Evolutionary conservation across 2,329 filamentous ascomycete species (phyloP), one percentile per base, ranked within the genome.

Genomic region (Aspergillus spinulosporus): DNA sequence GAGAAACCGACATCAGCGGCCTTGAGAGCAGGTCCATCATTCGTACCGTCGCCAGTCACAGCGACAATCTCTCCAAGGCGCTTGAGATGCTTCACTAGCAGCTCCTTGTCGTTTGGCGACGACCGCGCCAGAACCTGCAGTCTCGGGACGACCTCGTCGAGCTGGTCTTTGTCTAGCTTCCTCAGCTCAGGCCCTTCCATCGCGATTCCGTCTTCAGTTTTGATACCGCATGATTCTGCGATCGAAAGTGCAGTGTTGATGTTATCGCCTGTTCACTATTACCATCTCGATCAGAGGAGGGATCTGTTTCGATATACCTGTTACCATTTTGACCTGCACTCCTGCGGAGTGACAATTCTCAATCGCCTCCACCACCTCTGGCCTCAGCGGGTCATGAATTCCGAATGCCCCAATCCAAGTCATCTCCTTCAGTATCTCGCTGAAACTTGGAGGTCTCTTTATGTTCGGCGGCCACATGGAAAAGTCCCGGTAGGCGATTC

Each of bases 341-440:
- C 88, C 88, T 12, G 88, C 88, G 26, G 79, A 79, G 62, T 86
- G 83, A 59, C 87, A 89, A 66, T 84, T 83, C 57, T 78, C 76
- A 54, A 91, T 88, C 39, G 88, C 88, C 47, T 84, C 81, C 9
- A 83, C 79, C 15, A 90, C 88, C 62, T 87, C 86, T 3, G 82
- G 80, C 54, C 88, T 79, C n/a, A 90, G 82, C 34, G 88, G 88
- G 70, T 91, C 88, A 68, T 90, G 87, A 66, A 91, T 90, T 63
- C 88, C 88, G 46, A 89, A 86, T 40, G 90, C 78, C n/a, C 85
- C 85, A 61, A 91, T 74, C 76, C 91, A 89, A 3, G 82, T 85
- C 83, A 93, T 90, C 51, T 89, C 80, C 52, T 82, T 80, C 70
- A 90, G 88, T 2, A 92, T 70, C 56, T 85, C 83, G 11, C 86